A percentile compares a stretch with the other conserved stretches of the same genome.
phyloP scores from a whole-genome alignment of 441 rosid species.

The Kokia cookei region DNA sequence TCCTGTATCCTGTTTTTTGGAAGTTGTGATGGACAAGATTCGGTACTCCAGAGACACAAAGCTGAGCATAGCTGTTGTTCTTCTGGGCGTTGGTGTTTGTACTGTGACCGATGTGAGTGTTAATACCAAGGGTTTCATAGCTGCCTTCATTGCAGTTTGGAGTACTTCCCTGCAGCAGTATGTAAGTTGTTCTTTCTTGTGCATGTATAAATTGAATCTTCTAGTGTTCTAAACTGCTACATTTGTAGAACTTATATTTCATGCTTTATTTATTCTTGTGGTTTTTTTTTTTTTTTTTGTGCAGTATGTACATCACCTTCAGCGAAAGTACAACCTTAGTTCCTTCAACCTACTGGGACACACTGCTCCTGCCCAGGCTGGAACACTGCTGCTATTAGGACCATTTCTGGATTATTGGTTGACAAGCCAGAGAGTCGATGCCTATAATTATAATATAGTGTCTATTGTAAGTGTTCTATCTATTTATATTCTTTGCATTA shows the following conservation, averaged over 20 bases:
- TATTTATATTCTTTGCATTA: background rate
- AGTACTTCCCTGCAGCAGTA: conserved; percentile 73
- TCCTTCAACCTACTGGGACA: conserved; percentile 76
- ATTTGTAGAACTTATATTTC: background rate
- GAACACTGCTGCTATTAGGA: conserved; percentile 51
- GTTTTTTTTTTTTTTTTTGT: background rate
- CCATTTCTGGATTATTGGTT: conserved; percentile 77
- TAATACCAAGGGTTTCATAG: conserved; percentile 56
- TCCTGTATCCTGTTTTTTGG: conserved; percentile 72
- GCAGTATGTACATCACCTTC: conserved; percentile 79
- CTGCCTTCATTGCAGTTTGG: conserved; percentile 72
- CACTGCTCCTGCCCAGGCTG: conserved; percentile 82
- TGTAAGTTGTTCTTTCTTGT: conserved; percentile 32
- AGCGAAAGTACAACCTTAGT: conserved; percentile 55
- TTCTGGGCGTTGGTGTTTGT: conserved; percentile 72
- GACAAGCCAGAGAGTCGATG: conserved; percentile 50
- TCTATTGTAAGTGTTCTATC: conserved; percentile 44
- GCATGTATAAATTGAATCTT: background rate
- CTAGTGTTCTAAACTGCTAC: background rate
- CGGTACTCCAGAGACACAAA: conserved; percentile 76
- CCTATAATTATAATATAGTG: conserved; percentile 43
- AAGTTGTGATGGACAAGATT: conserved; percentile 63
- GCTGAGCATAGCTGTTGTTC: conserved; percentile 62
- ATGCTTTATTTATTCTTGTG: background rate
- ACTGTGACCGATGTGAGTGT: conserved; percentile 77